phyloP scores from a whole-genome alignment of 2,329 filamentous ascomycete species.

The Ceratocystis diversiconidia region DNA sequence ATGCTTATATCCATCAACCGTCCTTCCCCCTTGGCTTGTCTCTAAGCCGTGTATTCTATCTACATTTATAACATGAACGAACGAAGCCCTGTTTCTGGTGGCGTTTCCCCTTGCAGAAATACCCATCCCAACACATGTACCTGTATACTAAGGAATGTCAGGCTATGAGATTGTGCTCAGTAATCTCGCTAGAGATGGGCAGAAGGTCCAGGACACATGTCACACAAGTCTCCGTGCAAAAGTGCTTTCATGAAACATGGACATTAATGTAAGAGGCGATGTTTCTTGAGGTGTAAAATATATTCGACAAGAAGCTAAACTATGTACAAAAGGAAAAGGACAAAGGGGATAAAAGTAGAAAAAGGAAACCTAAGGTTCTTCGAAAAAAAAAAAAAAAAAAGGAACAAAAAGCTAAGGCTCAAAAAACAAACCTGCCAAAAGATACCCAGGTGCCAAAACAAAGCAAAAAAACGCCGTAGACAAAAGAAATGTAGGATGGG shows the following conservation, averaged over 20 bases:
- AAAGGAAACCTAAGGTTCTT: neutral
- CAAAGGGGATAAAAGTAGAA: neutral
- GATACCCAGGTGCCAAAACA: neutral
- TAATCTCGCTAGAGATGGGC: neutral
- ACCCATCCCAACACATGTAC: neutral
- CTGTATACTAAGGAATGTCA: constrained; percentile 1
- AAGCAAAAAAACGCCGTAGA: neutral
- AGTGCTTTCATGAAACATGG: neutral
- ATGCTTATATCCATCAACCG: neutral
- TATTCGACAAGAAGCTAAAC: neutral
- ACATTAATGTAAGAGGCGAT: neutral
- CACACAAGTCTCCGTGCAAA: neutral
- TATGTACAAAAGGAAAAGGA: neutral
- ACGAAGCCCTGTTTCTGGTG: neutral
- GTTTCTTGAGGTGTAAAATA: neutral
- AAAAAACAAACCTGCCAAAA: neutral
- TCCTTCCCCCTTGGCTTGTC: neutral
- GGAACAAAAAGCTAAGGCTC: neutral
- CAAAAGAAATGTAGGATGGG: neutral
- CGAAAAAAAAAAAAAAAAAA: neutral
- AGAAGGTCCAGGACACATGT: neutral
- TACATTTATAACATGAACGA: too few species aligned
- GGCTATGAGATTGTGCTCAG: constrained; percentile 6
- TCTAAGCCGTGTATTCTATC: constrained; percentile 15
- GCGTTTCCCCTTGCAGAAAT: neutral